Evolutionary conservation across 2,329 filamentous ascomycete species (phyloP), one percentile per base, ranked within the genome.

Genomic region (Lasiodiplodia gonubiensis): DNA sequence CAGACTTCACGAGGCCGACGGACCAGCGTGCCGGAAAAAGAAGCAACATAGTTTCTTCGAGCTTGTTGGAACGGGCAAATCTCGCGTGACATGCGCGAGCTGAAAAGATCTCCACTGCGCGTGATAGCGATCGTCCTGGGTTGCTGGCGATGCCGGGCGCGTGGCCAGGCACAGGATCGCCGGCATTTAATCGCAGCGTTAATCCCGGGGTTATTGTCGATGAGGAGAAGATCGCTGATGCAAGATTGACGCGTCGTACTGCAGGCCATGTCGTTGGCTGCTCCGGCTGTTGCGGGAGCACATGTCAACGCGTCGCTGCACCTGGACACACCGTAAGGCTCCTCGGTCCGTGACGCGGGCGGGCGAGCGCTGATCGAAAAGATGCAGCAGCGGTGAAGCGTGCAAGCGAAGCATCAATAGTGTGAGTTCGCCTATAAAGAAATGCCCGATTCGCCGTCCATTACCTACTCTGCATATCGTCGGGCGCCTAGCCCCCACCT

Each of bases 341-440:
- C n/a, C 27, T 63, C 59, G 59, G 59, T 63, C 59, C 59, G 59
- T 30, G 27, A 30, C 46, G 37, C 57, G 57, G 8, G 8, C 39
- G 35, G 6, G 57, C 57, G 57, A 61, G 37, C 23, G 55, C 37
- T 59, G 54, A 59, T 59, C 54, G 8, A 21, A 35, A 25, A 8
- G 35, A 5, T 14, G 7, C 35, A 35, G 39, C 37, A 46, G 37
- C 23, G 42, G 42, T 35, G 57, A 35, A 10, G 57, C 57, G 14
- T 49, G 39, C 25, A 61, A 61, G 57, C 57, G 39, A 48, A n/a
- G 5, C 7, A 7, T n/a, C 27, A 35, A 54, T 21, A 60, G 27
- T 27, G n/a, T 12, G 21, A 7, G 54, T 16, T 46, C 35, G 55
- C 37, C 55, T 61, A 35, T 48, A 61, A 35, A 35, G 14, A 61